Evolutionary conservation across 257 asterid species (phyloP).

Genomic region (Solanum sitiens): DNA sequence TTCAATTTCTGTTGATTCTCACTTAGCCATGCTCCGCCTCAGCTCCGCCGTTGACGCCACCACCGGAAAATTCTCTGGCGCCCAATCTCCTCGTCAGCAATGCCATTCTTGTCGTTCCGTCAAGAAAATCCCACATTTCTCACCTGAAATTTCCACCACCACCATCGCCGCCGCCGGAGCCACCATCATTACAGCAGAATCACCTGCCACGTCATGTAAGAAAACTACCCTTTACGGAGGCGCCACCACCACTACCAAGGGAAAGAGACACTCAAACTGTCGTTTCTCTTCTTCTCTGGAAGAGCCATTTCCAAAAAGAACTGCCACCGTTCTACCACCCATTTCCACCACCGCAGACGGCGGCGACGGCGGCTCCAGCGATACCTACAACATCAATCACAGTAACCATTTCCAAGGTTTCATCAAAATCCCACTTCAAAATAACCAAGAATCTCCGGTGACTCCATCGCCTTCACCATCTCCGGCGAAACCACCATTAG

Average conservation of each 20-base stretch:
- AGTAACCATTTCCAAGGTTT: background rate
- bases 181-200: background rate
- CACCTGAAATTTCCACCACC: background rate
- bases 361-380: fast-evolving
- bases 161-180: background rate
- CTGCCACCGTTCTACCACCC: background rate
- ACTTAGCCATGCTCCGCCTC: background rate
- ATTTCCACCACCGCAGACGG: background rate
- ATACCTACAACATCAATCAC: too few relatives aligned
- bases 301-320: background rate
- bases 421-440: background rate
- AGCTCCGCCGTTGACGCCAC: background rate
- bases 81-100: background rate
- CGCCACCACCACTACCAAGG: background rate
- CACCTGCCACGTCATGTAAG: background rate
- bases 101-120: background rate
- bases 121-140: background rate
- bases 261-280: background rate
- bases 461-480: background rate
- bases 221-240: background rate
- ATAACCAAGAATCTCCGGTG: background rate
- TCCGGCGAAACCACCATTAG: background rate
- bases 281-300: background rate
- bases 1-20: background rate
- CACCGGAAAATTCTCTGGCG: background rate